Base-by-base conservation (phyloP, 352 stramenopile genomes). In the Plasmopara halstedii region DNA sequence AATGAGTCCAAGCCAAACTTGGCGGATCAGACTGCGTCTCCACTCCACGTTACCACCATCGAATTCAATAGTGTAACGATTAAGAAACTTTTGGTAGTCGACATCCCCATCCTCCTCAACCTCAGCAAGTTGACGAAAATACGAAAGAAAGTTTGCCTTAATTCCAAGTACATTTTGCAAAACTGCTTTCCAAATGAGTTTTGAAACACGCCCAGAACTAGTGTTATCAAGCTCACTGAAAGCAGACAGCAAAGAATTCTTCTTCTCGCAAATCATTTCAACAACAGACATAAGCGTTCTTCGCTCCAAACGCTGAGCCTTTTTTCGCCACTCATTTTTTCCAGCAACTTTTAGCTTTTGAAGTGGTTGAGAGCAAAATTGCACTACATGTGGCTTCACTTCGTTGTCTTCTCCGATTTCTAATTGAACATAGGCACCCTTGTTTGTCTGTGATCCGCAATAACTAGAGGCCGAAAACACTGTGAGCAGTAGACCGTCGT, bases 391-490 rank as follows among this genome's bases (percentile, higher is more conserved):
- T 0, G 86, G 88, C 56, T 95, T 91, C 11, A 97, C 58, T 34
- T 94, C 73, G 9, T 70, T 67, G 41, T 83, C 72, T 29, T 85
- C 67, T 20, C 73, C 67, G 6, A 86, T 43, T 26, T 85, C 58
- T 9, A 89, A 45, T 46, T 85, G 70, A 2, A 85, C 77, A 25
- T 84, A 87, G 3, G 81, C 81, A 13, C 81, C 79, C 38, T 95
- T 91, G 64, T 97, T 97, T 3, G 80, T 95, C 55, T 94, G 83
- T 6, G 82, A 93, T 2, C 85, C 85, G 46, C 88, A 96, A 55
- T 97, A 97, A 49, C 79, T 93, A 8, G 83, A 95, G 6, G 89
- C 89, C 9, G 83, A 96, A 58, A 97, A 97, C 3, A 97, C 81
- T 2, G 87, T 96, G 29, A 97, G 50, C 21, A 94, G 49, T 49